Conservation (phyloP, 768 basidiomycete genomes). For the Mycena epipterygia region DNA sequence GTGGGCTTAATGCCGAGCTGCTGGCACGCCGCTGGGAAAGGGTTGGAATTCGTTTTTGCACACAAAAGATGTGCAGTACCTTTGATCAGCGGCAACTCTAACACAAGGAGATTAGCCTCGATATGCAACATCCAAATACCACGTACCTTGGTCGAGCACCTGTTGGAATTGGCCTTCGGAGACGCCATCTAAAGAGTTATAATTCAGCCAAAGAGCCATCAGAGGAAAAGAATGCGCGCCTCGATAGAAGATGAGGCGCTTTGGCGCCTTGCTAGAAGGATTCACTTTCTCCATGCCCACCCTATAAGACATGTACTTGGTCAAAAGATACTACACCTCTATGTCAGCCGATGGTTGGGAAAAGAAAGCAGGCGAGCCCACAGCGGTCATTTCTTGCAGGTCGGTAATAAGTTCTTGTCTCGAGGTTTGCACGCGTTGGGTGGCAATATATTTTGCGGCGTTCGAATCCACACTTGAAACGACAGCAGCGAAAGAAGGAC, state of each 20-base stretch:
- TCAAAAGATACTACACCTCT: slow-evolving; percentile 62
- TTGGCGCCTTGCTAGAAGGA: slow-evolving; percentile 59
- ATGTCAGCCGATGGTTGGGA: slow-evolving; percentile 66
- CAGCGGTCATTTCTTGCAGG: slow-evolving; percentile 68
- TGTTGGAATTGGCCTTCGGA: slow-evolving; percentile 68
- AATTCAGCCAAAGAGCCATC: slow-evolving; percentile 19
- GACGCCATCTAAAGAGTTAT: slow-evolving; percentile 60
- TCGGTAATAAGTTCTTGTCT: slow-evolving; percentile 85
- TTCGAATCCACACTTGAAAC: slow-evolving; percentile 85
- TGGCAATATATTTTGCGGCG: slow-evolving; percentile 79
- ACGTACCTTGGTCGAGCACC: slow-evolving; percentile 69
- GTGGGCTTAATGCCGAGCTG: slow-evolving; percentile 70
- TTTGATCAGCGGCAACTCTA: slow-evolving; percentile 73
- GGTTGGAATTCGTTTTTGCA: slow-evolving; percentile 32
- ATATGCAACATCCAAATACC: background rate
- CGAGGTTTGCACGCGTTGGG: slow-evolving; percentile 70
- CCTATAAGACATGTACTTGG: slow-evolving; percentile 71
- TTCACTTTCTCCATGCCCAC: slow-evolving; percentile 63
- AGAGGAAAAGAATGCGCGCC: slow-evolving; percentile 54
- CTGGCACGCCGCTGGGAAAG: slow-evolving; percentile 68
- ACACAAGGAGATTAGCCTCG: slow-evolving; percentile 35
- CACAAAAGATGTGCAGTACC: slow-evolving; percentile 54
- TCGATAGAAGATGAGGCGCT: slow-evolving; percentile 82
- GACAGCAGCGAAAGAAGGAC: slow-evolving; percentile 85
- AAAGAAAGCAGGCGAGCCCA: slow-evolving; percentile 46